Conservation (phyloP, 441 rosid species). For the Populus hybrid region DNA sequence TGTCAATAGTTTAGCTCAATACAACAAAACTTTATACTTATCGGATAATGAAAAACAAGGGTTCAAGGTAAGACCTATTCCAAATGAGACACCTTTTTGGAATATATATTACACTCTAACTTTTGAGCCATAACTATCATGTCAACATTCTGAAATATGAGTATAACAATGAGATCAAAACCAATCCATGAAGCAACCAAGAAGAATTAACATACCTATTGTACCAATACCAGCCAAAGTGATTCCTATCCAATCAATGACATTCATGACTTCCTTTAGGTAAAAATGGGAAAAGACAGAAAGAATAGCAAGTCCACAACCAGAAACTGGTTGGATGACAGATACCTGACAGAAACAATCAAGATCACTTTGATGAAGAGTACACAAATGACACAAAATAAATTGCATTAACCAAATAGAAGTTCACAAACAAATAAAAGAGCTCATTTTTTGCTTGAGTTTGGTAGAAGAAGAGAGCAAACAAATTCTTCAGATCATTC, state of each 20-base stretch:
- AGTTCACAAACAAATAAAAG: background rate
- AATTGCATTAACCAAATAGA: background rate
- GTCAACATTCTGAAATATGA: background rate
- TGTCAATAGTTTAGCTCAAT: background rate
- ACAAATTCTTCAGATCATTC: background rate
- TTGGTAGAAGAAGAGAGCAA: background rate
- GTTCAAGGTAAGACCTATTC: background rate
- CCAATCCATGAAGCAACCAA: constrained; percentile 1
- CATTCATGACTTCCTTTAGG: constrained; percentile 89
- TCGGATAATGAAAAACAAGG: background rate
- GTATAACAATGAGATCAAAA: constrained; percentile 6
- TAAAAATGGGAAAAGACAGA: constrained; percentile 93
- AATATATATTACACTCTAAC: background rate
- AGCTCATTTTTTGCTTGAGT: background rate
- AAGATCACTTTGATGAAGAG: constrained; percentile 9
- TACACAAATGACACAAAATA: background rate
- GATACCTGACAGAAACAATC: constrained; percentile 58
- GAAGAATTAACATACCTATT: constrained; percentile 57
- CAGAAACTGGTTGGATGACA: constrained; percentile 95
- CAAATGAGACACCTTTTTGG: background rate
- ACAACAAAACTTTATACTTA: background rate
- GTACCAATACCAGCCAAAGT: constrained; percentile 94
- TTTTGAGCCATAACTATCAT: constrained; percentile 5
- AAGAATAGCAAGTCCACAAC: constrained; percentile 95
- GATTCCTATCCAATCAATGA: constrained; percentile 93